Evolutionary conservation across 2,329 filamentous ascomycete genomes (phyloP), one percentile per base, ranked within the genome.

Genomic region (Fusarium robinianum): DNA sequence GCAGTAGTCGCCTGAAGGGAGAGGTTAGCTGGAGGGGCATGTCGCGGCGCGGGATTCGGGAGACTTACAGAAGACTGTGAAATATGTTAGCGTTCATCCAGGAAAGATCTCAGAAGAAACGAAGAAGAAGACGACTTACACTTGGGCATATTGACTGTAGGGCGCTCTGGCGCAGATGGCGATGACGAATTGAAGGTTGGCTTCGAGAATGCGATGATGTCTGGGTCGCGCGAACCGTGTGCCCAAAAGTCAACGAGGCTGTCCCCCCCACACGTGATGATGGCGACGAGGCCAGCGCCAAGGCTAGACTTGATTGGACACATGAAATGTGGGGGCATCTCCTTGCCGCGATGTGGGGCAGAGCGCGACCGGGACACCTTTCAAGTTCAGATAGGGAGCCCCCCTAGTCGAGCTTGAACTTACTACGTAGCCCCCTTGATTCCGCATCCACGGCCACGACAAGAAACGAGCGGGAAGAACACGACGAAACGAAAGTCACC

Each of bases 1-100:
- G 81, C 94, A 99, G 74, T 99, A 99, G 72, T 99, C 94, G 79
- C 91, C 71, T 73, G 26, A 38, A 12, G 16, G 15, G 72, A 78
- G 38, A 45, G 51, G 49, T 63, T 38, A 63, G 57, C 48, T 18
- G 21, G 53, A 44, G 44, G 44, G 33, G 49, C 31, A 35, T 48
- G 40, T 25, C 35, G 43, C 24, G 25, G 43, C 25, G 41, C 41
- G 44, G 26, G 46, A 32, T 36, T 38, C 29, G 21, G 22, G 38
- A 19, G 38, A 38, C 59, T 42, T 53, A 63, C 63, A 52, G 45
- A 55, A 56, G 51, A 56, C 58, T 53, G 36, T 12, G 19, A 45
- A 30, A 32, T 44, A 51, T 49, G 51, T 61, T 55, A 58, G 69
- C 75, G n/a, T n/a, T n/a, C n/a, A n/a, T n/a, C n/a, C n/a, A n/a